Base-by-base conservation (phyloP, 2,329 filamentous ascomycete species). In the Cryphonectria parasitica region DNA sequence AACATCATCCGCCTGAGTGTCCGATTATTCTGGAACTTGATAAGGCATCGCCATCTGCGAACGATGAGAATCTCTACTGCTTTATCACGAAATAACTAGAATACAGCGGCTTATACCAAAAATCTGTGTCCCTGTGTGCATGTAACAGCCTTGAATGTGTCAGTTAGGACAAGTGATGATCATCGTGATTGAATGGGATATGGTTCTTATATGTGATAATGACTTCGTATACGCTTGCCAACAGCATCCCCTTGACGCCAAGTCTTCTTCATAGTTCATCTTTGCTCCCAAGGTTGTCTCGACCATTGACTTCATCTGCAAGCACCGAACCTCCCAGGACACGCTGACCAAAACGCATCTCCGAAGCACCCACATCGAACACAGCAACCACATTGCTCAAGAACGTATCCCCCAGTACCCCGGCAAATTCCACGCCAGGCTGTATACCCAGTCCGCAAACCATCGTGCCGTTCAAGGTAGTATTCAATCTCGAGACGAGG, bases 311-410 rank as follows among this genome's bases (percentile, higher is more conserved):
- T 2, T 49, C 63, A 15, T 52, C 4, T 17, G 19, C 15, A 34
- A 31, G 19, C 39, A 22, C 25, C 15, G 7, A 13, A 34, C 0
- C 5, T 8, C 34, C 66, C 1, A 28, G 15, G 45, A 2, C n/a
- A 22, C 71, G 60, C 60, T 67, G 58, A 7, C 77, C 77, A 67
- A 79, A 79, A 36, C 77, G 70, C 76, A 79, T 79, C 73, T 78
- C 76, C 0, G 69, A 72, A 3, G 74, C 72, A 0, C 75, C 77
- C 0, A 79, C 73, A 49, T 79, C 78, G 54, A 79, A 79, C 0
- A 79, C 78, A 6, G 77, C 76, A 11, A 79, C 74, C 0, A 79
- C 73, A 54, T 75, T 77, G 10, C 75, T 75, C 67, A 79, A 61
- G 41, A 78, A 78, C 0, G 76, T 74, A 5, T 77, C 75, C 0